Evolutionary conservation across 352 stramenopile species (phyloP), one percentile per base, ranked within the genome.

Genomic region (Pythium vanterpoolii): DNA sequence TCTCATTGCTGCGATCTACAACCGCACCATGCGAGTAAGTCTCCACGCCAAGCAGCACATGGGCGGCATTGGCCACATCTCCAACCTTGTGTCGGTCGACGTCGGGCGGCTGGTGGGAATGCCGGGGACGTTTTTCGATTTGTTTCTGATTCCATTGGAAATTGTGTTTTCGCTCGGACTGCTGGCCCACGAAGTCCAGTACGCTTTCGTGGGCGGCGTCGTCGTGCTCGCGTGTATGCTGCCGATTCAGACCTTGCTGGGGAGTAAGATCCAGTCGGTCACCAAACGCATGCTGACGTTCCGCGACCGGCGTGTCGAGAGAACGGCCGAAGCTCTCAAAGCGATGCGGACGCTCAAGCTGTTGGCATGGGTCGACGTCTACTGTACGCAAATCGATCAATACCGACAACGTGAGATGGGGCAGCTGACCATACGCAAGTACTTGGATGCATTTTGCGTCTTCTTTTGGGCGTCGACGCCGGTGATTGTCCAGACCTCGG

Each of bases 401-500:
- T 75, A 72, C 39, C 75, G 89, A 26, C 58, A 53, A 11, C 73
- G 80, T 2, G 89, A 97, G 62, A 83, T 96, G 60, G 63, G 61
- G 1, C 71, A 72, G n/a, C 67, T 97, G 11, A 70, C 66, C 19
- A 64, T 84, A 14, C 83, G 89, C 56, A 96, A 97, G 71, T 95
- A 95, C 50, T 53, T 97, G 21, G 88, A 96, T 45, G 85, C 88
- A 5, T 77, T 92, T 26, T 97, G 89, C 54, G 89, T 96, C 3
- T 96, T 95, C 56, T 94, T 96, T 64, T 97, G 87, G 87, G 88
- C 86, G 4, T 89, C 85, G 2, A 96, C 86, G 3, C 88, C 89
- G 8, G 83, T 95, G 33, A 75, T 97, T 38, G 86, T 96, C 19
- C 87, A 93, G 59, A 87, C 89, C 0, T 80, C 79, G 0, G 89